These are phyloP conservation scores for Entoloma clypeatum DNA, from an alignment of 1,284 basidiomycete species.

Conservation along the genomic window DNA sequence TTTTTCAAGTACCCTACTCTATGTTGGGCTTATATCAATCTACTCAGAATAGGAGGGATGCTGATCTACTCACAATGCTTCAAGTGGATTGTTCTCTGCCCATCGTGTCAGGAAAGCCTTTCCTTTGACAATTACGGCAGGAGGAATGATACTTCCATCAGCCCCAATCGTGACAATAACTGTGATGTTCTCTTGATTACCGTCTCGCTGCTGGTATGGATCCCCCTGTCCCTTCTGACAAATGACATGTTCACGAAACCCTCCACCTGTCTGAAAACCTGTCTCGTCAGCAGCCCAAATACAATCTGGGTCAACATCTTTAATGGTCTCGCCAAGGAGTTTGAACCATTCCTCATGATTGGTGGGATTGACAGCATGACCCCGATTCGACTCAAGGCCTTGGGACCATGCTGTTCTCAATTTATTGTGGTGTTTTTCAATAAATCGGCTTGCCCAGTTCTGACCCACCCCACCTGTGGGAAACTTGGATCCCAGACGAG, in stretches of 20 bases:
- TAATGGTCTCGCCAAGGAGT: conserved; percentile 24
- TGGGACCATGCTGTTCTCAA: conserved; percentile 26
- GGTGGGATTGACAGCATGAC: conserved; percentile 31
- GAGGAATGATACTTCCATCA: conserved; percentile 24
- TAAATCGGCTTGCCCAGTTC: conserved; percentile 35
- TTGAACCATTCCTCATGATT: conserved; percentile 25
- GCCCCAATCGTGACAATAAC: conserved; percentile 36
- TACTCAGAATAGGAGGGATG: conserved; percentile 19
- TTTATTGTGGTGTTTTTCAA: conserved; percentile 26
- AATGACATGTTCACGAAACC: conserved; percentile 22
- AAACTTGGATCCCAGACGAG: conserved; percentile 26
- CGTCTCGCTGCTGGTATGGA: conserved; percentile 30
- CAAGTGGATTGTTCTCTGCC: conserved; percentile 26
- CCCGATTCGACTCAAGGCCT: conserved; percentile 29
- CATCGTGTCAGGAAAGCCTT: conserved; percentile 24
- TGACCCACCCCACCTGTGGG: conserved; percentile 31
- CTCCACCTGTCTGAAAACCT: conserved; percentile 22
- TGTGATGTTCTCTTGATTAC: conserved; percentile 35
- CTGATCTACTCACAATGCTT: conserved; percentile 16
- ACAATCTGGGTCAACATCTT: conserved; percentile 20
- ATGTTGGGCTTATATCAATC: conserved; percentile 6
- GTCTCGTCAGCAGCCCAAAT: conserved; percentile 26
- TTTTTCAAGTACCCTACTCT: conserved; percentile 29
- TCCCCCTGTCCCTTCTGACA: conserved; percentile 22
- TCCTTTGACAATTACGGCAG: conserved; percentile 29